A percentile compares a stretch with the other conserved stretches of the same genome.
phyloP scores from a whole-genome alignment of 1,284 basidiomycete species.

The Cryptococcus amylolentus region DNA sequence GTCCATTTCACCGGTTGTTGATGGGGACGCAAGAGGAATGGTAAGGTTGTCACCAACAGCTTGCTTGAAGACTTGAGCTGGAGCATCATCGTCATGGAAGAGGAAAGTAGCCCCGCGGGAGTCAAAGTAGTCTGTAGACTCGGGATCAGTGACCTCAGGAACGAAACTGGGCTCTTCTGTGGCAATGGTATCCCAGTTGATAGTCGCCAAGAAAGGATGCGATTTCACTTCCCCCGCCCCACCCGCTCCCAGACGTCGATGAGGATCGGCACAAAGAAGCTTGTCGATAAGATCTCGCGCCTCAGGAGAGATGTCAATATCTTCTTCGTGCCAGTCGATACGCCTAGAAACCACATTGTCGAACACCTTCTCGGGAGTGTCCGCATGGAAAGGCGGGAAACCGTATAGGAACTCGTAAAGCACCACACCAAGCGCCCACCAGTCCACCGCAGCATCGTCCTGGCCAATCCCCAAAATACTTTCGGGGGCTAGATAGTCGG shows the following conservation, averaged over 20 bases:
- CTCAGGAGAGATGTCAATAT: constrained; percentile 80
- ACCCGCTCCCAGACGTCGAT: constrained; percentile 73
- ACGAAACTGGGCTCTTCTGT: constrained; percentile 90
- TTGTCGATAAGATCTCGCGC: constrained; percentile 88
- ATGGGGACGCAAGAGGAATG: constrained; percentile 2
- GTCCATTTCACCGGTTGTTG: constrained; percentile 49
- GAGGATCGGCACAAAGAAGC: constrained; percentile 78
- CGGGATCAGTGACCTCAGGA: constrained; percentile 89
- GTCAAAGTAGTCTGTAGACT: constrained; percentile 99
- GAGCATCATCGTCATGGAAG: constrained; percentile 55
- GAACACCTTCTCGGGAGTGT: constrained; percentile 94
- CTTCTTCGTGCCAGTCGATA: constrained; percentile 88
- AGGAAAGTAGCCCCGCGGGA: constrained; percentile 63
- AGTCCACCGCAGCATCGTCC: constrained; percentile 94
- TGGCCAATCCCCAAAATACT: constrained; percentile 93
- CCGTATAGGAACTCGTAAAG: constrained; percentile 98
- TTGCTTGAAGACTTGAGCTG: constrained; percentile 74
- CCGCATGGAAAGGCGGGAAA: constrained; percentile 95
- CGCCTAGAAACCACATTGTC: constrained; percentile 97
- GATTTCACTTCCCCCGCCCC: constrained; percentile 90
- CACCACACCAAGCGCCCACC: constrained; percentile 98
- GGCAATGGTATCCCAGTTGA: constrained; percentile 91
- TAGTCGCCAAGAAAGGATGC: constrained; percentile 84
- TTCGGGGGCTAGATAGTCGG: constrained; percentile 94
- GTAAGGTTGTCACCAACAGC: background rate